Percentiles rank a stretch among this genome's conserved stretches.
phyloP scores from a whole-genome alignment of 164 flowering plant species.

The Vitis rotundifolia region DNA sequence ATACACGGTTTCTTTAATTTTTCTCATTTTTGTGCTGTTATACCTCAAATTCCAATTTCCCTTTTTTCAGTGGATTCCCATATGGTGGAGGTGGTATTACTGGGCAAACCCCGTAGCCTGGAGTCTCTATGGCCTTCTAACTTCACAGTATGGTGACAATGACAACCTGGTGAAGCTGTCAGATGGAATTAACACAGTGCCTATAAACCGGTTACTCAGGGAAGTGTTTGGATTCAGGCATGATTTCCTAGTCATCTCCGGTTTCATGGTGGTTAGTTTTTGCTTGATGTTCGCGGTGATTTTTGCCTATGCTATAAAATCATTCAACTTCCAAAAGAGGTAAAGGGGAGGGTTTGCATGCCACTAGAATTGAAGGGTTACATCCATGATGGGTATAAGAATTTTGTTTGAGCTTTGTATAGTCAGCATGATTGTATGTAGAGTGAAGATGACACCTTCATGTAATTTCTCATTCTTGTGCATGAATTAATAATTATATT shows the following conservation, averaged over 20 bases:
- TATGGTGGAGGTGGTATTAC: constrained; percentile 99
- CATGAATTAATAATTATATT: too few relatives aligned
- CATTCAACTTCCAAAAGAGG: constrained; percentile 88
- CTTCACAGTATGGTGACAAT: constrained; percentile 78
- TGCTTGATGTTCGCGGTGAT: constrained; percentile 63
- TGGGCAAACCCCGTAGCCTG: constrained; percentile 93
- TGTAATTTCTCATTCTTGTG: too few relatives aligned
- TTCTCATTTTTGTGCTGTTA: too few relatives aligned
- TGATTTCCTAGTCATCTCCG: constrained; percentile 67
- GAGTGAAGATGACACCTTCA: too few relatives aligned
- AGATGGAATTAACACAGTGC: constrained; percentile 47
- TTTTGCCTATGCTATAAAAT: constrained; percentile 79
- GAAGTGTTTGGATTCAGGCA: constrained; percentile 69
- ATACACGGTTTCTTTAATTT: too few relatives aligned
- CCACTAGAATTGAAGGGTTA: too few relatives aligned
- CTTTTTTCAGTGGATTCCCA: constrained; percentile 73
- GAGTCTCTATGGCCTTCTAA: constrained; percentile 84
- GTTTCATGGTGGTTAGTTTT: constrained; percentile 63
- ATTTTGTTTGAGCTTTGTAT: too few relatives aligned
- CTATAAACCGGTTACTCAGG: constrained; percentile 39
- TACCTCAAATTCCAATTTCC: background rate
- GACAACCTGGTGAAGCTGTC: constrained; percentile 48
- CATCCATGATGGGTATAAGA: background rate
- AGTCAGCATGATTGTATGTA: too few relatives aligned
- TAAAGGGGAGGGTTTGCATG: constrained; percentile 21